These are phyloP conservation scores for Hyphodiscus hymeniophilus DNA, from an alignment of 495 filamentous ascomycete species.

Conservation along the genomic window DNA sequence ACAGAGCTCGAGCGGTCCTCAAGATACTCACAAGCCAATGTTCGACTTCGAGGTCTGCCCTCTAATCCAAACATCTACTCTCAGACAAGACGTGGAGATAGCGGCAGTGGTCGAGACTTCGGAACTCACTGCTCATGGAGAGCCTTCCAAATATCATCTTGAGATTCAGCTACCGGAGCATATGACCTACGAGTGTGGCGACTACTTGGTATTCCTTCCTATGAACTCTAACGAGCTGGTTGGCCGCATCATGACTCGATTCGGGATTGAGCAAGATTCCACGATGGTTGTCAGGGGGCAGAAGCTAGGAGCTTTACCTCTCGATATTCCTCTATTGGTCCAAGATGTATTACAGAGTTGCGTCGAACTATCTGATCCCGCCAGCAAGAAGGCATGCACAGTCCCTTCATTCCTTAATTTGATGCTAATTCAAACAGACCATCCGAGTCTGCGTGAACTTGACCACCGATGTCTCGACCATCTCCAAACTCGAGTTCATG, in stretches of 20 bases:
- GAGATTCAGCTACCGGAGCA: constrained; percentile 57
- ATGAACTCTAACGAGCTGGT: constrained; percentile 55
- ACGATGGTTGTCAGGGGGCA: constrained; percentile 36
- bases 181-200: constrained; percentile 60
- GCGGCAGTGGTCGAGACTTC: constrained; percentile 32
- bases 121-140: constrained; percentile 44
- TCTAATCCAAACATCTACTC: background rate
- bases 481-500: constrained; percentile 35
- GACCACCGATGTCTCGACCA: constrained; percentile 33
- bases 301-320: constrained; percentile 47
- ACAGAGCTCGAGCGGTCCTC: constrained; percentile 10
- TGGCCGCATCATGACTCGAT: constrained; percentile 42
- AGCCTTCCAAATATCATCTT: constrained; percentile 54
- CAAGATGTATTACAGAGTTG: constrained; percentile 58
- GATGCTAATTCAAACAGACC: constrained; percentile 18
- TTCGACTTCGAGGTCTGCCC: too few species aligned
- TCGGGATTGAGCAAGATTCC: constrained; percentile 55
- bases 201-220: constrained; percentile 69
- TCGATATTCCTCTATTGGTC: constrained; percentile 47
- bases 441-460: constrained; percentile 15
- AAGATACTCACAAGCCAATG: background rate
- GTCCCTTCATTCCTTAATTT: background rate
- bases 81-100: background rate
- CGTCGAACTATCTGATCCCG: constrained; percentile 64
- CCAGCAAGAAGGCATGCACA: constrained; percentile 35